Conservation (phyloP, 352 stramenopile species). For the Globisporangium spinosum region DNA sequence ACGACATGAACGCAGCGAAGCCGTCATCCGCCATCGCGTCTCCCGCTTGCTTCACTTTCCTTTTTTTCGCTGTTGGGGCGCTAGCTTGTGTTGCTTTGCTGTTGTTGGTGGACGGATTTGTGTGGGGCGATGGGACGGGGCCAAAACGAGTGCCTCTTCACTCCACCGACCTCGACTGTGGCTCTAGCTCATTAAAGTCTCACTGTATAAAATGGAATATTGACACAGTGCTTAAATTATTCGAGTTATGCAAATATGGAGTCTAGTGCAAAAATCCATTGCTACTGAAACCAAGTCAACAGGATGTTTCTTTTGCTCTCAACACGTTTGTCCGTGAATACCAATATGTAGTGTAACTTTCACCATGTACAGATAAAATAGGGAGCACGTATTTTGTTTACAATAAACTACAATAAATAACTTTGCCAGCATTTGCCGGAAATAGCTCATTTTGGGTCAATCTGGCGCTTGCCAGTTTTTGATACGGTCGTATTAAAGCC, state of each 20-base stretch:
- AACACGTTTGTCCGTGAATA: too few species aligned
- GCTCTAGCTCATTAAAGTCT: background rate
- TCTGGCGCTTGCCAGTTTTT: background rate
- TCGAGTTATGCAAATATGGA: too few species aligned
- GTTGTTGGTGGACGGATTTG: slow-evolving; percentile 6
- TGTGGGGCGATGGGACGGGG: background rate
- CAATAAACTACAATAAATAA: background rate
- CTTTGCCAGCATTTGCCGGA: background rate
- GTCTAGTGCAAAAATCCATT: too few species aligned
- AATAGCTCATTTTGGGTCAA: background rate
- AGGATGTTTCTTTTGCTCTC: too few species aligned
- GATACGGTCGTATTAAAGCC: background rate
- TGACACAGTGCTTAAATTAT: background rate
- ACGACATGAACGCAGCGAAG: slow-evolving; percentile 77
- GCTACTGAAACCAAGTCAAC: too few species aligned
- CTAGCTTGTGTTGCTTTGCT: background rate
- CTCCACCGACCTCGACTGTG: background rate
- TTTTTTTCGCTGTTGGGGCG: background rate
- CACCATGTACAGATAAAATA: too few species aligned
- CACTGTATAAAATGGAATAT: background rate
- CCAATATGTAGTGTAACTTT: too few species aligned
- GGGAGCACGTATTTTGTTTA: too few species aligned
- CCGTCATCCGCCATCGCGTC: slow-evolving; percentile 51
- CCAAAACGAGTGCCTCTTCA: background rate
- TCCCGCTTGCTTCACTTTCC: background rate